Evolutionary conservation across 768 basidiomycete species (phyloP).

Genomic region (Serpula lacrymans): DNA sequence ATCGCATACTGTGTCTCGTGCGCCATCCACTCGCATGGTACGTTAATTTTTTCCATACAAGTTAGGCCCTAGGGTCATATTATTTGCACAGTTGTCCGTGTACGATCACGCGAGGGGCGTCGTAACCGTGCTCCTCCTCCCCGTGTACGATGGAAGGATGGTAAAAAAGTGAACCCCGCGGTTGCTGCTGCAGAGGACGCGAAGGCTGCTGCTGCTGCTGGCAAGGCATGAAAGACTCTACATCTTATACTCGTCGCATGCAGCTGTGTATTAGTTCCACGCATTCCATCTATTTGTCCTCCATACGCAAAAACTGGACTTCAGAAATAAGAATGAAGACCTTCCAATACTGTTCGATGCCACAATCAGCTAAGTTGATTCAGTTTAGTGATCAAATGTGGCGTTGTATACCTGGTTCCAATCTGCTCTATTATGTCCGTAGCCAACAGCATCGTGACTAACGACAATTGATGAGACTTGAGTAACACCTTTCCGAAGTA

Average conservation of each 20-base stretch:
- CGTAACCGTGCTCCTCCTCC: conserved; percentile 98
- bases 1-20: conserved; percentile 98
- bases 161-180: conserved; percentile 94
- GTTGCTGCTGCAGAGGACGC: conserved; percentile 91
- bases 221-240: conserved; percentile 44
- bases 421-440: no score
- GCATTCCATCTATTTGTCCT: background rate
- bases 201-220: conserved; percentile 52
- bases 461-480: no score
- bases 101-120: conserved; percentile 92
- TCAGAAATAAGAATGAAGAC: no score
- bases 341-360: no score
- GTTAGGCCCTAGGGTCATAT: background rate
- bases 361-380: no score
- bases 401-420: no score
- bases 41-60: conserved; percentile 23
- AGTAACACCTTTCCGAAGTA: no score
- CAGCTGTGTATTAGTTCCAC: conserved; percentile 13
- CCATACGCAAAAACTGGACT: no score
- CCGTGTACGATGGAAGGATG: conserved; percentile 92
- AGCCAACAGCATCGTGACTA: no score
- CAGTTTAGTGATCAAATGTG: no score
- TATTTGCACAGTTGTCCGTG: conserved; percentile 83
- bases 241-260: conserved; percentile 8
- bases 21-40: conserved; percentile 98